These are phyloP conservation scores for Yamadazyma buinensis DNA, from an alignment of 1,139 yeast genomes.

Conservation along the genomic window DNA sequence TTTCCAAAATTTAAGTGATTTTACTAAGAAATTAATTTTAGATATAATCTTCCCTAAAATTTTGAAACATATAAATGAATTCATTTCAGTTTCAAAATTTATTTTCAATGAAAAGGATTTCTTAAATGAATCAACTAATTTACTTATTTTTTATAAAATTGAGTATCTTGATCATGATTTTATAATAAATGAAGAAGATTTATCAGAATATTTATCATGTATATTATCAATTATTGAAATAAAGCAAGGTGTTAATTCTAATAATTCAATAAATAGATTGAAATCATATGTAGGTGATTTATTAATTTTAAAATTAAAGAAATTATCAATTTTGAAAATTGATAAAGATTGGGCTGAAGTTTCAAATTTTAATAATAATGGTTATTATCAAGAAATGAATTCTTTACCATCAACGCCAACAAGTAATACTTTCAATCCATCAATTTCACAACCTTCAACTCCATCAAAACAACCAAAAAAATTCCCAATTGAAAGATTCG, in stretches of 20 bases:
- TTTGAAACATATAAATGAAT: slow-evolving; percentile 35
- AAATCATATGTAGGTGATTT: slow-evolving; percentile 6
- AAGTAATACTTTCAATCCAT: neutral
- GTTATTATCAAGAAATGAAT: neutral
- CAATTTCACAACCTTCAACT: slow-evolving; percentile 2
- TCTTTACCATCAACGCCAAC: slow-evolving; percentile 1
- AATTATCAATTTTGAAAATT: slow-evolving; percentile 15
- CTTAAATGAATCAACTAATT: slow-evolving; percentile 23
- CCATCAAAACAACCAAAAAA: slow-evolving; percentile 1
- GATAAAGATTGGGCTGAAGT: slow-evolving; percentile 61
- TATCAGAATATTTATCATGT: slow-evolving; percentile 27
- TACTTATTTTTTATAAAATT: slow-evolving; percentile 21
- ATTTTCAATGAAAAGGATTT: slow-evolving; percentile 34
- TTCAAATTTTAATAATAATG: slow-evolving; percentile 50
- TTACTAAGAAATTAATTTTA: slow-evolving; percentile 27
- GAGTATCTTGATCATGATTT: slow-evolving; percentile 26
- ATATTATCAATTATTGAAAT: slow-evolving; percentile 32
- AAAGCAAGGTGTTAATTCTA: slow-evolving; percentile 12
- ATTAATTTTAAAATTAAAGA: slow-evolving; percentile 20
- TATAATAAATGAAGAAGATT: slow-evolving; percentile 20
- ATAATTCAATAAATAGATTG: neutral
- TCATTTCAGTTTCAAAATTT: slow-evolving; percentile 31
- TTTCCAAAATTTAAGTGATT: slow-evolving; percentile 20
- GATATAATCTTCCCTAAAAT: slow-evolving; percentile 36
- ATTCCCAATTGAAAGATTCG: neutral